phyloP scores from a whole-genome alignment of 2,329 filamentous ascomycete species.

The Ophiostoma ulmi region DNA sequence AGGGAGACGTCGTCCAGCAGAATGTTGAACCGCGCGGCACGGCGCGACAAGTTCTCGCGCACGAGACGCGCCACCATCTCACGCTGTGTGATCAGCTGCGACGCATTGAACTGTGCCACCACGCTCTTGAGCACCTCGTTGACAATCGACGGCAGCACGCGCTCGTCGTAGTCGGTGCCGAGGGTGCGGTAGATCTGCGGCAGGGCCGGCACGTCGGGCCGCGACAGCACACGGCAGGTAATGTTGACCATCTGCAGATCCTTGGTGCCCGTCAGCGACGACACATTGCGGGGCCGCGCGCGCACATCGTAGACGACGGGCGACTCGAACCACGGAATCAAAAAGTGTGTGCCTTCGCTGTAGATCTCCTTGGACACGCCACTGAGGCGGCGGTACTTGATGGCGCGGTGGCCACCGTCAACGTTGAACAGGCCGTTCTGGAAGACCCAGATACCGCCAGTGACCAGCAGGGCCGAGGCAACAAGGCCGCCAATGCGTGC shows the following conservation, averaged over 20 bases:
- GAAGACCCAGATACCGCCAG: constrained; percentile 48
- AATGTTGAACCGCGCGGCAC: constrained; percentile 95
- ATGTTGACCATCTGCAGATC: constrained; percentile 99
- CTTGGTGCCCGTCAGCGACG: constrained; percentile 96
- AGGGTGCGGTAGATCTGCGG: constrained; percentile 99
- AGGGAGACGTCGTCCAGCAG: constrained; percentile 94
- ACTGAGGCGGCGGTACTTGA: constrained; percentile 91
- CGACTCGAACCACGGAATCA: constrained; percentile 95
- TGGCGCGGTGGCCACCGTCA: constrained; percentile 96
- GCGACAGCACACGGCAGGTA: constrained; percentile 89
- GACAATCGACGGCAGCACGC: constrained; percentile 95
- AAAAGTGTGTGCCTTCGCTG: constrained; percentile 89
- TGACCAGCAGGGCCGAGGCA: constrained; percentile 41
- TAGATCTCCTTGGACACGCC: constrained; percentile 98
- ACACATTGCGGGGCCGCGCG: constrained; percentile 93
- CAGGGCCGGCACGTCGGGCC: constrained; percentile 85
- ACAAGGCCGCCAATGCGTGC: constrained; percentile 38
- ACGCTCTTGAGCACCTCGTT: constrained; percentile 99
- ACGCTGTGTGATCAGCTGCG: constrained; percentile 96
- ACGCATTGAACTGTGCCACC: constrained; percentile 97
- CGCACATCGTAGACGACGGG: constrained; percentile 96
- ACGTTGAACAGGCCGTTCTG: constrained; percentile 70
- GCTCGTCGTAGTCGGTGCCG: constrained; percentile 96
- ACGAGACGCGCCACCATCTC: constrained; percentile 92
- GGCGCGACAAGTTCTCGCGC: constrained; percentile 82